A percentile compares a stretch with the other conserved stretches of the same genome.
phyloP scores from a whole-genome alignment of 2,329 filamentous ascomycete genomes.

The Scedosporium minutisporum region DNA sequence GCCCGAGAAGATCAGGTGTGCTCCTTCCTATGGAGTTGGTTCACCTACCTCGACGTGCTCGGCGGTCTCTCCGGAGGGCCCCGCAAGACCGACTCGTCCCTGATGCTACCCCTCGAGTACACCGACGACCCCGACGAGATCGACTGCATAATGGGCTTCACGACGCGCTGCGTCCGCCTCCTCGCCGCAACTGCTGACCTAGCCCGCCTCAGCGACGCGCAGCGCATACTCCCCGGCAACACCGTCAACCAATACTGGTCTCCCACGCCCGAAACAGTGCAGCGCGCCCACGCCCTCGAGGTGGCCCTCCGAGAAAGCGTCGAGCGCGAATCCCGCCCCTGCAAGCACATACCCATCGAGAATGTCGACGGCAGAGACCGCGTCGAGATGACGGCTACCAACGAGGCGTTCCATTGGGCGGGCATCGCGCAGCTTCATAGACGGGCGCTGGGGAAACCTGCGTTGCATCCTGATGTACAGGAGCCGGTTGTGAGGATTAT shows the following conservation, averaged over 20 bases:
- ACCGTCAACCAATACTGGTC: constrained; percentile 38
- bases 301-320: constrained; percentile 50
- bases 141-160: constrained; percentile 60
- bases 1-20: constrained; percentile 41
- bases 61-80: constrained; percentile 58
- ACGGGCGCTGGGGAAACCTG: constrained; percentile 55
- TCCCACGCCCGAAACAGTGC: constrained; percentile 43
- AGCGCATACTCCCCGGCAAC: constrained; percentile 45
- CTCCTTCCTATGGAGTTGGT: constrained; percentile 73
- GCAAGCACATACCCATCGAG: constrained; percentile 35
- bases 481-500: constrained; percentile 54
- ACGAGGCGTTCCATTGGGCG: constrained; percentile 72
- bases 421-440: constrained; percentile 67
- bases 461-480: constrained; percentile 51
- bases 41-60: constrained; percentile 73
- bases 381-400: constrained; percentile 59
- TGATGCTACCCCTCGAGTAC: constrained; percentile 40
- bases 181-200: constrained; percentile 57
- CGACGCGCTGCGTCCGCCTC: constrained; percentile 37
- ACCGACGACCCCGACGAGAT: constrained; percentile 54
- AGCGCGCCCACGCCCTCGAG: constrained; percentile 50
- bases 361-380: constrained; percentile 45
- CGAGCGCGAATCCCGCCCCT: constrained; percentile 29
- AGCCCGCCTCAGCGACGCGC: constrained; percentile 56
- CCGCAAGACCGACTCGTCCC: constrained; percentile 38